phyloP scores from a whole-genome alignment of 2,329 filamentous ascomycete species.

The Apiospora sp. region DNA sequence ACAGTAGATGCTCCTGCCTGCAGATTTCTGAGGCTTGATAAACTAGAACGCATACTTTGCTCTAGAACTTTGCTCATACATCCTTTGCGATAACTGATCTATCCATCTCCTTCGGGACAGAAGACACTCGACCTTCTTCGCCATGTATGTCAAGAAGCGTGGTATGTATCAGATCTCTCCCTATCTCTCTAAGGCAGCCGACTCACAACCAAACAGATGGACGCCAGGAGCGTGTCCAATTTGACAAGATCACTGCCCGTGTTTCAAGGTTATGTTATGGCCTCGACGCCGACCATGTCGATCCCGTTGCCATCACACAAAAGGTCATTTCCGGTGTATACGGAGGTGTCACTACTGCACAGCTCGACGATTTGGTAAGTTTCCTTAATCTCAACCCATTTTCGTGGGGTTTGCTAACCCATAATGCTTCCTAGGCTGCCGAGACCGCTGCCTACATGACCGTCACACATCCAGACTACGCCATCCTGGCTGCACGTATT shows the following conservation, averaged over 20 bases:
- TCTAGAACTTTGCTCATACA: not conserved
- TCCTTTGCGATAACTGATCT: slow-evolving; percentile 6
- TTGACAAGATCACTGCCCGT: slow-evolving; percentile 99
- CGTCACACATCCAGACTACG: slow-evolving; percentile 98
- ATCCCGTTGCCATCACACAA: slow-evolving; percentile 97
- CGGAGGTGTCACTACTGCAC: slow-evolving; percentile 94
- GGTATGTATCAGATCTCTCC: slow-evolving; percentile 54
- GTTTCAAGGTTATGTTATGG: slow-evolving; percentile 98
- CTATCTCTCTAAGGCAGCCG: slow-evolving; percentile 28
- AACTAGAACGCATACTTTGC: not conserved
- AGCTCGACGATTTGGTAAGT: slow-evolving; percentile 94
- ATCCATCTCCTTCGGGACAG: slow-evolving; percentile 28
- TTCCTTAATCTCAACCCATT: slow-evolving; percentile 16
- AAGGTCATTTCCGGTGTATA: slow-evolving; percentile 99
- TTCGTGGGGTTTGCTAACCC: slow-evolving; percentile 33
- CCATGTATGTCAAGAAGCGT: slow-evolving; percentile 70
- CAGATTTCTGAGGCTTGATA: not conserved
- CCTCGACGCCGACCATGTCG: slow-evolving; percentile 92
- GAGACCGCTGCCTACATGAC: slow-evolving; percentile 99
- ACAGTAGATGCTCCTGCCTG: slow-evolving; percentile 12
- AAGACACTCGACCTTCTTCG: slow-evolving; percentile 41
- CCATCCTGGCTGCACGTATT: slow-evolving; percentile 96
- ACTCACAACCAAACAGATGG: slow-evolving; percentile 71
- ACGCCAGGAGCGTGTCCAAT: slow-evolving; percentile 99
- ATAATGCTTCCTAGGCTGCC: slow-evolving; percentile 71